A percentile compares a stretch with the other conserved stretches of the same genome.
These are phyloP conservation scores for Amniculicola lignicola DNA, from an alignment of 495 filamentous ascomycete genomes.

Conservation along the genomic window DNA sequence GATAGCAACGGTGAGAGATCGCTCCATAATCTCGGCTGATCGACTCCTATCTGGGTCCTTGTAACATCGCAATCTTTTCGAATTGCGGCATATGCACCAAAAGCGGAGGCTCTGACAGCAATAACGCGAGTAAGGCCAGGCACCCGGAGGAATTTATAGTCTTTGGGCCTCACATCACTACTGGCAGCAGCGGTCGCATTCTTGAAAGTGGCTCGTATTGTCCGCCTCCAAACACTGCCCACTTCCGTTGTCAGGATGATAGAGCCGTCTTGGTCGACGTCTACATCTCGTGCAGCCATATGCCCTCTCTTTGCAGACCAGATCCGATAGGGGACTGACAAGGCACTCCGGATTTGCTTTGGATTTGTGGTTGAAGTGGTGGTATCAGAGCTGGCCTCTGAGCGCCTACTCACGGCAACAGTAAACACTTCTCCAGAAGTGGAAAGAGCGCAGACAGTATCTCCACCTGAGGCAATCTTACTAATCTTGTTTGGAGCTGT, in stretches of 20 bases:
- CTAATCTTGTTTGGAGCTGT: slow-evolving; percentile 59
- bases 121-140: slow-evolving; percentile 79
- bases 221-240: slow-evolving; percentile 85
- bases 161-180: slow-evolving; percentile 60
- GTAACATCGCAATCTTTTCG: slow-evolving; percentile 83
- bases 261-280: slow-evolving; percentile 87
- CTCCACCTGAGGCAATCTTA: slow-evolving; percentile 77
- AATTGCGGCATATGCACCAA: slow-evolving; percentile 83
- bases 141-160: slow-evolving; percentile 90
- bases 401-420: slow-evolving; percentile 63
- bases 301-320: slow-evolving; percentile 78
- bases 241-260: slow-evolving; percentile 91
- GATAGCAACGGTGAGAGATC: slow-evolving; percentile 69
- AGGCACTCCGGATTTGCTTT: slow-evolving; percentile 71
- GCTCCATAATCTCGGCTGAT: slow-evolving; percentile 64
- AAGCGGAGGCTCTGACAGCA: slow-evolving; percentile 79
- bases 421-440: slow-evolving; percentile 83
- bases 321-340: slow-evolving; percentile 70
- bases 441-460: slow-evolving; percentile 84
- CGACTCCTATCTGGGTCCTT: slow-evolving; percentile 65
- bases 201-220: slow-evolving; percentile 76
- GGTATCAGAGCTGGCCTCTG: slow-evolving; percentile 53
- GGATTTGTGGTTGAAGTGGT: slow-evolving; percentile 83
- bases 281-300: slow-evolving; percentile 83
- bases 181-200: slow-evolving; percentile 55